Percentiles rank a stretch among this genome's conserved stretches.
phyloP scores from a whole-genome alignment of 257 asterid species.

The Solanum ossicruentum region DNA sequence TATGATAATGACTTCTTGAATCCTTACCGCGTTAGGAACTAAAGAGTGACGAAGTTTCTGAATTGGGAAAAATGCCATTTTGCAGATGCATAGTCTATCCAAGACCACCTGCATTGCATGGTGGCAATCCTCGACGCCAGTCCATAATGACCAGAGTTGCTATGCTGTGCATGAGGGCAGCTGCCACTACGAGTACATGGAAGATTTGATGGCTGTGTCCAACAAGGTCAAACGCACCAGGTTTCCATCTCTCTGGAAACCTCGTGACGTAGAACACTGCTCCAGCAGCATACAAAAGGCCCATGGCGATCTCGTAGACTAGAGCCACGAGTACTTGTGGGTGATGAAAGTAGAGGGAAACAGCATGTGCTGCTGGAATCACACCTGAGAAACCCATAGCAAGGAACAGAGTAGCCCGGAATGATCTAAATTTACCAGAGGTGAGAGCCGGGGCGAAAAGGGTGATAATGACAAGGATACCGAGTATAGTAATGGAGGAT shows the following conservation, averaged over 20 bases:
- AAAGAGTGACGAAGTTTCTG: background rate
- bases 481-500: constrained; percentile 40
- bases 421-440: constrained; percentile 45
- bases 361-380: constrained; percentile 75
- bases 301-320: constrained; percentile 67
- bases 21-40: background rate
- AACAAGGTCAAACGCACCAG: constrained; percentile 72
- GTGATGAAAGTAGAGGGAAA: constrained; percentile 37
- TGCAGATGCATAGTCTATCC: background rate
- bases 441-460: constrained; percentile 64
- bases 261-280: constrained; percentile 57
- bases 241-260: constrained; percentile 84
- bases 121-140: constrained; percentile 45
- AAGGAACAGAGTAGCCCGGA: constrained; percentile 59
- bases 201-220: constrained; percentile 98
- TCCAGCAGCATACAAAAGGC: constrained; percentile 61
- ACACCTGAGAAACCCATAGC: constrained; percentile 87
- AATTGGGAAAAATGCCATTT: background rate
- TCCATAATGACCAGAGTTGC: constrained; percentile 75
- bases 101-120: constrained; percentile 1
- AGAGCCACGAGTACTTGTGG: constrained; percentile 41
- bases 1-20: background rate
- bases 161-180: constrained; percentile 58
- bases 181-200: constrained; percentile 67
- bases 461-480: constrained; percentile 40